A percentile compares a stretch with the other conserved stretches of the same genome.
Conservation (phyloP, 192 early-diverging fungal genomes). For the Podila verticillata region DNA sequence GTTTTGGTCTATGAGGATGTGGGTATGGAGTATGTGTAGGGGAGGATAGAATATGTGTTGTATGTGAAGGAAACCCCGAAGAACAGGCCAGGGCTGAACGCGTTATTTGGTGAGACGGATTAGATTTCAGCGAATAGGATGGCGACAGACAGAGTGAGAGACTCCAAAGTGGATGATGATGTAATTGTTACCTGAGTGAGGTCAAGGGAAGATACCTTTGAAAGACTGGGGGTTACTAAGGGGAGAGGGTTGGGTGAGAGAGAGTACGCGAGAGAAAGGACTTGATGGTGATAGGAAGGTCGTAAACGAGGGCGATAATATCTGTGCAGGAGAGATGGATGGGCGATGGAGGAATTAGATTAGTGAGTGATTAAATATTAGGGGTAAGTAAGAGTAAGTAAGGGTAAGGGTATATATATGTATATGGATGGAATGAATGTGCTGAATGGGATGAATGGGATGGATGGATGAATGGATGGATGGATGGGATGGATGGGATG, state of each 20-base stretch:
- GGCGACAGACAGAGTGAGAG: background rate
- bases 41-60: background rate
- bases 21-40: background rate
- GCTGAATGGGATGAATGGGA: no score
- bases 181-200: background rate
- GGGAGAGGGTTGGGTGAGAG: no score
- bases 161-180: no score
- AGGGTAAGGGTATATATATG: background rate
- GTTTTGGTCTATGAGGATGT: background rate
- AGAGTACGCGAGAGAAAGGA: no score
- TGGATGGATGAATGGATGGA: background rate
- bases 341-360: background rate
- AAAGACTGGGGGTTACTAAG: background rate
- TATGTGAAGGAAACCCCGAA: background rate
- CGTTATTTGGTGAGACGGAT: background rate
- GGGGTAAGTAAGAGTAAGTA: background rate
- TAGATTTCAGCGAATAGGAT: background rate
- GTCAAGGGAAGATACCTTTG: background rate
- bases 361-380: background rate
- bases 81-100: background rate
- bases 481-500: background rate
- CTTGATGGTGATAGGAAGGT: background rate
- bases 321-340: background rate
- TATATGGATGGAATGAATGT: no score
- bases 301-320: background rate